Conservation (phyloP, 2,329 filamentous ascomycete species). For the Penicillium sp. region DNA sequence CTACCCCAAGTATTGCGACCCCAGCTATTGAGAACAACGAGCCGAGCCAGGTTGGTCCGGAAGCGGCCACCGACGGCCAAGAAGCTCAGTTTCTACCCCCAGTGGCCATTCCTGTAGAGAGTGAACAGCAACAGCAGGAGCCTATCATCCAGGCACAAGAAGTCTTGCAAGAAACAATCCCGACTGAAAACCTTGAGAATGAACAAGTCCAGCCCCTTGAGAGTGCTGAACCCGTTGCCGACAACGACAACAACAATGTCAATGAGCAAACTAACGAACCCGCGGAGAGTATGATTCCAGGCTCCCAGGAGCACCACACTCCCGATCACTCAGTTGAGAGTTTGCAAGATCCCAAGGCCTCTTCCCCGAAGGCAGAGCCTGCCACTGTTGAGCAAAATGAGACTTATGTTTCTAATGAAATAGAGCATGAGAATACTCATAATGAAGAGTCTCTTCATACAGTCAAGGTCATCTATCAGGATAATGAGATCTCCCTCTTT, state of each 20-base stretch:
- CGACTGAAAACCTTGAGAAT: background rate
- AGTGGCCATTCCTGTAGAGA: background rate
- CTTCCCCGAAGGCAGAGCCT: conserved; percentile 7
- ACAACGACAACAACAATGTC: background rate
- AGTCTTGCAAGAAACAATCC: background rate
- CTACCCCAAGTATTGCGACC: background rate
- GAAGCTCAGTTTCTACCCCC: background rate
- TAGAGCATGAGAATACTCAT: conserved; percentile 1
- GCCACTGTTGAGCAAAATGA: conserved; percentile 10
- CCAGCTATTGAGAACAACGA: conserved; percentile 7
- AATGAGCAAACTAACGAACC: conserved; percentile 23
- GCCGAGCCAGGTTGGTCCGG: conserved; percentile 6
- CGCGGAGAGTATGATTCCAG: conserved; percentile 2
- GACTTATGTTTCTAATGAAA: conserved; percentile 5
- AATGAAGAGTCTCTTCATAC: conserved; percentile 38
- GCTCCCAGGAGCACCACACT: background rate
- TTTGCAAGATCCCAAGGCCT: conserved; percentile 14
- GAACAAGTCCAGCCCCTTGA: background rate
- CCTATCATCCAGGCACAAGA: background rate
- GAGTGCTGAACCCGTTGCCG: background rate
- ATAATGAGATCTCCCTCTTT: conserved; percentile 59
- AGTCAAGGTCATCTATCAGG: conserved; percentile 58
- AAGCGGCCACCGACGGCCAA: background rate
- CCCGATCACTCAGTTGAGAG: conserved; percentile 13
- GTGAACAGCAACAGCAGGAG: background rate